Base-by-base conservation (phyloP, 2,329 filamentous ascomycete genomes). In the Cordyceps farinosa region DNA sequence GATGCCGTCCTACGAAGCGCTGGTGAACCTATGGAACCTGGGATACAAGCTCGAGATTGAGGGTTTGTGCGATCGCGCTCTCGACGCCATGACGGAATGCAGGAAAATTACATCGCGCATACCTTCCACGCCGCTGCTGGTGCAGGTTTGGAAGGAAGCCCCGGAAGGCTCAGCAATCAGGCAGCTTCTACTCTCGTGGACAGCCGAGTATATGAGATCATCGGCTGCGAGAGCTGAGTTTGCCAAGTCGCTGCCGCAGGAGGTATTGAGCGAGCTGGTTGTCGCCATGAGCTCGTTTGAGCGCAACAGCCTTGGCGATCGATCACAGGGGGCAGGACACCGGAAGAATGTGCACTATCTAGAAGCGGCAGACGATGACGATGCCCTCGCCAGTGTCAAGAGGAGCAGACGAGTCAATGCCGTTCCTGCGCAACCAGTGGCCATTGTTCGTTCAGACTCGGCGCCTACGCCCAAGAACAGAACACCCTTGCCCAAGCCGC, bases 71-170 rank as follows among this genome's bases (percentile, higher is more conserved):
- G 81, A 85, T 34, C 79, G 80, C 60, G 79, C 80, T 1, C 80
- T 88, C 3, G 81, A 83, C 42, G 80, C 81, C 48, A 87, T 88
- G 85, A 71, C 77, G 17, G 83, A 87, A 65, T 82, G 79, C 65
- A 78, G 84, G 38, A 79, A 79, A 13, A 67, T 79, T 34, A 87
- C 84, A 0, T 76, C 79, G 57, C 75, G 77, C 22, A 87, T 88
- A 50, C 86, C 86, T 1, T 80, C 83, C 3, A 84, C 84, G 0
- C 81, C 82, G 2, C 76, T 87, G 1, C 79, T 88, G 6, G 81
- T 87, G 1, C 80, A 84, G 67, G 85, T 86, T 7, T 88, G 85
- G 85, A 80, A 82, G 55, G 84, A 87, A 58, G 87, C 84, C 0
- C 84, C 84, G 0, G 83, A 85, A 66, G 84, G 84, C 9, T 87